Base-by-base conservation (phyloP, 2,329 filamentous ascomycete genomes). In the Trichoderma lentiforme region DNA sequence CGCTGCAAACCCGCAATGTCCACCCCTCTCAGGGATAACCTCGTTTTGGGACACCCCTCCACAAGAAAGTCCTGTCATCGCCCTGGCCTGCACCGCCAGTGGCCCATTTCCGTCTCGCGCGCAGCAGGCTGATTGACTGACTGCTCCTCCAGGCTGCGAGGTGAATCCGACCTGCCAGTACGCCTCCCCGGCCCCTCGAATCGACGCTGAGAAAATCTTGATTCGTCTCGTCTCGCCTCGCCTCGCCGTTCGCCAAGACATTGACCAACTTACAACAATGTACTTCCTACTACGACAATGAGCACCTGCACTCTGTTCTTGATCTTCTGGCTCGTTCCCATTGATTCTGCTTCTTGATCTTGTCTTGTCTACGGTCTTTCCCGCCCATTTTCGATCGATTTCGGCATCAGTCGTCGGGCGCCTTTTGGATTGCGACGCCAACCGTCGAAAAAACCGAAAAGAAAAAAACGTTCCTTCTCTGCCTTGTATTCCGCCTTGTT, bases 331-430 rank as follows among this genome's bases (percentile, higher is more conserved):
- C 83, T 82, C 83, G 85, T 83, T 81, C 83, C 85, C 83, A 85
- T 86, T 82, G 83, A 84, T 83, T 86, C 84, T 82, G 81, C 83
- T 85, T 85, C 82, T 83, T 88, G 84, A 88, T 84, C 84, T 82
- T 75, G 76, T 77, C 77, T 76, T 75, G 75, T 75, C 73, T 79
- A 75, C 75, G 78, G 77, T 82, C 77, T 72, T 77, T 71, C 47
- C 14, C 68, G 43, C 36, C 62, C 71, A 30, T 61, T 58, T 57
- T 67, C 56, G 28, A 60, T 66, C 32, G 36, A 62, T 43, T 56
- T 73, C 69, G 66, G 66, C 57, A 57, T 70, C 53, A 12, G 62
- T 66, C 34, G 28, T 53, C 32, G 53, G 66, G 53, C 60, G 15
- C 57, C 32, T 63, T 26, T 60, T 58, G 60, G 56, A 62, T 60